A percentile compares a stretch with the other conserved stretches of the same genome.
phyloP scores from a whole-genome alignment of 1,284 basidiomycete genomes.

The Farysia itapuensis region DNA sequence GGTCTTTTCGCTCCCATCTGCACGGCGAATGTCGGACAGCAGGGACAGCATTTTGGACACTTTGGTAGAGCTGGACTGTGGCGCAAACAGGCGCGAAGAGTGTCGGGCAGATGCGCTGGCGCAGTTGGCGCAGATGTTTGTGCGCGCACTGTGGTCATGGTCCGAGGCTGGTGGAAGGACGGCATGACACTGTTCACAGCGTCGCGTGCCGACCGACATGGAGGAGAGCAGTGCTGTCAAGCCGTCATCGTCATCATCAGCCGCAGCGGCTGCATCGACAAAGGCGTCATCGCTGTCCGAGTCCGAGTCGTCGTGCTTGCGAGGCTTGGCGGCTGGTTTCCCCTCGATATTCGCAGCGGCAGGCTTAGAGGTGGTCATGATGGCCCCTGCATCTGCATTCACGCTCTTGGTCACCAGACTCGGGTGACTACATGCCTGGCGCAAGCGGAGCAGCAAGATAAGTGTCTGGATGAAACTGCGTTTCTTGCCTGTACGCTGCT shows the following conservation, averaged over 20 bases:
- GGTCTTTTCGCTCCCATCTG: slow-evolving; percentile 73
- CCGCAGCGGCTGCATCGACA: slow-evolving; percentile 2
- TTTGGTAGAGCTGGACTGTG: slow-evolving; percentile 69
- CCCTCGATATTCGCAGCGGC: neutral
- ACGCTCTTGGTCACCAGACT: slow-evolving; percentile 35
- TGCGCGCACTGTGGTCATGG: too few species aligned
- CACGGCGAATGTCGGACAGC: slow-evolving; percentile 70
- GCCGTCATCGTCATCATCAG: slow-evolving; percentile 65
- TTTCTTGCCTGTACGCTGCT: slow-evolving; percentile 63
- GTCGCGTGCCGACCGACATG: slow-evolving; percentile 63
- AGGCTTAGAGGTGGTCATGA: neutral
- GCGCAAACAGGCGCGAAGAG: slow-evolving; percentile 55
- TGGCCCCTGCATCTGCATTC: slow-evolving; percentile 18
- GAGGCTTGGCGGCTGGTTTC: neutral
- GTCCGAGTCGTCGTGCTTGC: neutral
- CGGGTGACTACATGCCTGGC: slow-evolving; percentile 68
- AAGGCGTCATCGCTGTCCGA: neutral
- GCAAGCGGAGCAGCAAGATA: slow-evolving; percentile 77
- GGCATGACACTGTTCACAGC: slow-evolving; percentile 44
- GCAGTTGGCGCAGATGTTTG: slow-evolving; percentile 42
- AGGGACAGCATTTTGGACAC: slow-evolving; percentile 79
- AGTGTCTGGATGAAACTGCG: slow-evolving; percentile 82
- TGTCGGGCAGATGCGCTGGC: slow-evolving; percentile 8
- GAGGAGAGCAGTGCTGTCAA: slow-evolving; percentile 75
- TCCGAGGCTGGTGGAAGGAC: slow-evolving; percentile 5